A percentile compares a stretch with the other conserved stretches of the same genome.
phyloP scores from a whole-genome alignment of 1,284 basidiomycete species.

The Cystobasidium sp. region DNA sequence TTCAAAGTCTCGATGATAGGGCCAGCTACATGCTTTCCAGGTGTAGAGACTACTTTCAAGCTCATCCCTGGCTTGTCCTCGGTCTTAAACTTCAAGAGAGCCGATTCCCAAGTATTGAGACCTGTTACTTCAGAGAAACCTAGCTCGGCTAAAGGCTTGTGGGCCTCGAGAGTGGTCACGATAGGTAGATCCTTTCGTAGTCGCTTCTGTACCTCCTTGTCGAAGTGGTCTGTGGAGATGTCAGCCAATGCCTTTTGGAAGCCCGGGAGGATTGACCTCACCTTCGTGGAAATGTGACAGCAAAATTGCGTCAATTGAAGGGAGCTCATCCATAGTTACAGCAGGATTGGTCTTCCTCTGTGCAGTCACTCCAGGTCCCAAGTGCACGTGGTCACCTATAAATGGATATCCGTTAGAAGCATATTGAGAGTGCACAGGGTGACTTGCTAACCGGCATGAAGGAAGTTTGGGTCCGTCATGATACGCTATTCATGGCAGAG shows the following conservation, averaged over 20 bases:
- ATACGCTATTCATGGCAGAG: constrained; percentile 44
- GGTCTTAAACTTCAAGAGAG: constrained; percentile 42
- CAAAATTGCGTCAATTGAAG: constrained; percentile 48
- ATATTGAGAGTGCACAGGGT: background rate
- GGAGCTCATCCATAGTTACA: constrained; percentile 49
- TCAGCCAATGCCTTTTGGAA: background rate
- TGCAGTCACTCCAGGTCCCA: constrained; percentile 52
- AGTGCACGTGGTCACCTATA: constrained; percentile 44
- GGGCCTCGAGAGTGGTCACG: constrained; percentile 53
- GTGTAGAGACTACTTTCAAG: constrained; percentile 50
- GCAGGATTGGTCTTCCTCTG: constrained; percentile 53
- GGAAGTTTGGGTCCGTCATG: constrained; percentile 55
- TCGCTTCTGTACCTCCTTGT: constrained; percentile 51
- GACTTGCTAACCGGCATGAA: constrained; percentile 36
- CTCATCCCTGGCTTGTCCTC: constrained; percentile 33
- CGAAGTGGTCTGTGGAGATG: constrained; percentile 51
- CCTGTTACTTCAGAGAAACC: constrained; percentile 50
- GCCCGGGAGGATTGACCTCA: background rate
- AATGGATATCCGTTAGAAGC: background rate
- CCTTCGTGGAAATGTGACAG: constrained; percentile 39
- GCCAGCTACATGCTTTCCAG: constrained; percentile 54
- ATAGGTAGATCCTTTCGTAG: constrained; percentile 54
- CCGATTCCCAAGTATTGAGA: constrained; percentile 52
- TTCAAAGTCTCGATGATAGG: constrained; percentile 47
- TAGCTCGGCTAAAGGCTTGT: constrained; percentile 37